These are phyloP conservation scores for Cercospora sp. DNA, from an alignment of 2,329 filamentous ascomycete species.

Conservation along the genomic window DNA sequence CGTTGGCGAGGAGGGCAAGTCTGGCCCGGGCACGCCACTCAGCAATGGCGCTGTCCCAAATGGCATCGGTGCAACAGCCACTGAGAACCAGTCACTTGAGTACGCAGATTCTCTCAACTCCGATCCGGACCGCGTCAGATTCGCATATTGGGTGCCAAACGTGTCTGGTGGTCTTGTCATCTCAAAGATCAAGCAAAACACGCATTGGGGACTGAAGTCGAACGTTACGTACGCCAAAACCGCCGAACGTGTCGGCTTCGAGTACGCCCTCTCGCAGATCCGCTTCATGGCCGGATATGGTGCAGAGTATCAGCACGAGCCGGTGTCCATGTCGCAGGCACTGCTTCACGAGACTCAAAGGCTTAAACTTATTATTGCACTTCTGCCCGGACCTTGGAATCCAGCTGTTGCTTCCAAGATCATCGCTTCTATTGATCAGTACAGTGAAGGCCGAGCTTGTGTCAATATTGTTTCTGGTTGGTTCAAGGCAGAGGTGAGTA, in stretches of 20 bases:
- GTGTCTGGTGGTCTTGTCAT: constrained; percentile 57
- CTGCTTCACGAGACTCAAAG: constrained; percentile 51
- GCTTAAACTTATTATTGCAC: constrained; percentile 54
- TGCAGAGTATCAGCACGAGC: constrained; percentile 54
- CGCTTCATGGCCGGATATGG: constrained; percentile 53
- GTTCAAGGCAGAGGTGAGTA: constrained; percentile 52
- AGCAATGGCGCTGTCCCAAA: constrained; percentile 24
- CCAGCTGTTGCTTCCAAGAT: constrained; percentile 56
- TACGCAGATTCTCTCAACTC: constrained; percentile 46
- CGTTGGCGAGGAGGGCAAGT: constrained; percentile 31
- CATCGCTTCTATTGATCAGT: constrained; percentile 56
- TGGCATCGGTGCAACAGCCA: constrained; percentile 22
- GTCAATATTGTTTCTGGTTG: constrained; percentile 58
- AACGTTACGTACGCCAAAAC: constrained; percentile 54
- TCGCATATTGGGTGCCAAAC: constrained; percentile 58
- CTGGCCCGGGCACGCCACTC: constrained; percentile 15
- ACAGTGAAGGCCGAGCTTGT: constrained; percentile 53
- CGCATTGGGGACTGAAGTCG: constrained; percentile 52
- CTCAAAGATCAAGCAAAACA: constrained; percentile 54
- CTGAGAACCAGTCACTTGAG: constrained; percentile 29
- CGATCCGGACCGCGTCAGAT: constrained; percentile 48
- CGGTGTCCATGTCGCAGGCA: constrained; percentile 55
- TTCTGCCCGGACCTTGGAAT: constrained; percentile 55
- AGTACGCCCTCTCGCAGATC: constrained; percentile 56
- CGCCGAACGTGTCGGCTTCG: constrained; percentile 53